A percentile compares a stretch with the other conserved stretches of the same genome.
Evolutionary conservation across 495 filamentous ascomycete genomes (phyloP).

Genomic region (Penicillium paradoxum): DNA sequence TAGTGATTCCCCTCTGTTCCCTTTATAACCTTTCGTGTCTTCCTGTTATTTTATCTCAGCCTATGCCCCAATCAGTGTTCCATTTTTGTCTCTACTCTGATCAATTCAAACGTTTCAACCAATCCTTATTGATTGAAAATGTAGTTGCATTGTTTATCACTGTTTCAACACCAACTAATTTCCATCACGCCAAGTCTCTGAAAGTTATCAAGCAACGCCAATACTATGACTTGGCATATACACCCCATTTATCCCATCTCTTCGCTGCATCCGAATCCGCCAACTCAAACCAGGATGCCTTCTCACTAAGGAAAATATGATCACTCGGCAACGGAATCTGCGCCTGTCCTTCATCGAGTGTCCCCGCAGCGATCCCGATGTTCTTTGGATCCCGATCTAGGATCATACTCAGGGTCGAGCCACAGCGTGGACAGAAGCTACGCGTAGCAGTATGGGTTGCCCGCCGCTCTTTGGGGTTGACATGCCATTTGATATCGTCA

Average conservation of each 20-base stretch:
- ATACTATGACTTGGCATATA: background rate
- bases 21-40: conserved; percentile 10
- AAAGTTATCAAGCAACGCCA: background rate
- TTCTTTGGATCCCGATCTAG: conserved; percentile 9
- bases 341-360: conserved; percentile 17
- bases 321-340: conserved; percentile 8
- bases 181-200: too few relatives aligned
- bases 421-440: conserved; percentile 27
- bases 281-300: conserved; percentile 26
- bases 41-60: conserved; percentile 5
- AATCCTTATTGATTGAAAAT: background rate
- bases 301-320: conserved; percentile 30
- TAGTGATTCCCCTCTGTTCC: conserved; percentile 27
- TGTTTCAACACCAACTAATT: too few relatives aligned
- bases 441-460: conserved; percentile 21
- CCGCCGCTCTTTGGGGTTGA: conserved; percentile 14
- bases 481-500: conserved; percentile 17
- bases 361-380: conserved; percentile 24
- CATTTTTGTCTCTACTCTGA: background rate
- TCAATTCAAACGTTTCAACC: background rate
- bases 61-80: background rate
- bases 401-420: conserved; percentile 26
- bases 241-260: conserved; percentile 7
- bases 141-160: too few relatives aligned
- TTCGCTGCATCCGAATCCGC: conserved; percentile 20